Base-by-base conservation (phyloP, 1,139 yeast species). In the Blastobotrys proliferans region DNA sequence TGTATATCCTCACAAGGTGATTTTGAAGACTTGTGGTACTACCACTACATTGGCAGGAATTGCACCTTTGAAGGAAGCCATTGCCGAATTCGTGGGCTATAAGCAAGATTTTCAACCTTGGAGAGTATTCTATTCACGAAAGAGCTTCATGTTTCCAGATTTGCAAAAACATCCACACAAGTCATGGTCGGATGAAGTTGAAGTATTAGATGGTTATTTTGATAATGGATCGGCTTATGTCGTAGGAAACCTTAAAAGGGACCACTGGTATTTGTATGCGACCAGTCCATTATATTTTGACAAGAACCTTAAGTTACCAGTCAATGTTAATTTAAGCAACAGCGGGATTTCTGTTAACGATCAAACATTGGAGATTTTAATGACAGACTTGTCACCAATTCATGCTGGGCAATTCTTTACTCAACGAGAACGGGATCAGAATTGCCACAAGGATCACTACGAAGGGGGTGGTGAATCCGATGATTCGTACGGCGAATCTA, bases 21-120 rank as follows among this genome's bases (percentile, higher is more conserved):
- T 90, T 46, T 73, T 92, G 59, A 92, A 92, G 66, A 92, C 98
- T 11, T 92, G 98, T 63, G 98, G 98, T 9, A 90, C 97, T 11
- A 92, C 97, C 1, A 87, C 97, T 1, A 82, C 95, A 1, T 73
- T 92, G 50, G 77, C 81, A 25, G 92, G 97, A 55, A 67, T 92
- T 32, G 79, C 77, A 24, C 73, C 76, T 44, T 67, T 90, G 47
- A 76, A 83, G 52, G 74, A 75, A 35, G 63, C 77, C 20, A 76
- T 82, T 10, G 58, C 63, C 22, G 52, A 63, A 74, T 52, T 66
- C 83, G 47, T 77, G n/a, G 64, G 66, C 1, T 66, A 57, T 42
- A 56, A 64, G 11, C 40, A 41, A 25, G 51, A 51, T 11, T 45
- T 33, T 16, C 60, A 58, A 40, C 81, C 87, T 34, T 74, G 74